Base-by-base conservation (phyloP, 495 filamentous ascomycete species). In the Daldinia bambusicola region DNA sequence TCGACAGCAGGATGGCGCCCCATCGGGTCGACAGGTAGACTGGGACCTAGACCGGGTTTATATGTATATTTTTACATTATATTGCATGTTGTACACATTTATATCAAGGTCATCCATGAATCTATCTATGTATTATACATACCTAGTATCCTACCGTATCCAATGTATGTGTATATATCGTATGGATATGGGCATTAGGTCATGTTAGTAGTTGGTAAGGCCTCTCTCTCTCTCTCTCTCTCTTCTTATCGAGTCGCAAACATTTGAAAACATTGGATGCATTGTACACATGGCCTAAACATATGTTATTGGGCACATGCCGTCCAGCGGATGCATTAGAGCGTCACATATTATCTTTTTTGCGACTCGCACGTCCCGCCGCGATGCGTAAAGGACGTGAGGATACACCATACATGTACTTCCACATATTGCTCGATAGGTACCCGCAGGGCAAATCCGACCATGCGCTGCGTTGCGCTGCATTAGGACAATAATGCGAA, bases 391-490 rank as follows among this genome's bases (percentile, higher is more conserved):
- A 62, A 62, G 40, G 50, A 20, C 43, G 43, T 48, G 43, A 48
- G 43, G 43, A 70, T 69, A 71, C 56, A 63, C 53, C 51, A 57
- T 67, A 65, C 63, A 66, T 65, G 58, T 61, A 66, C 51, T 40
- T 66, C 61, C 56, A 57, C 57, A 59, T 71, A 59, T 63, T 67
- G 64, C 60, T 55, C 48, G 58, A 72, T 64, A 61, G 58, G 67
- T 64, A 61, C 60, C 61, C 62, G 69, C 69, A 69, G 65, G 38
- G 70, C 41, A 59, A 69, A 69, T 73, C 61, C 61, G 61, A 66
- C 43, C 61, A 66, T 63, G 65, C 61, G 70, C 66, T 66, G 70
- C 53, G 32, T 56, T 56, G 32, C 31, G 53, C 50, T 53, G 30
- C 61, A 69, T 73, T 65, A 66, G 65, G 70, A 36, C 56, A 61